Evolutionary conservation across 148 eudicot species (phyloP).

Genomic region (Chenopodium album): DNA sequence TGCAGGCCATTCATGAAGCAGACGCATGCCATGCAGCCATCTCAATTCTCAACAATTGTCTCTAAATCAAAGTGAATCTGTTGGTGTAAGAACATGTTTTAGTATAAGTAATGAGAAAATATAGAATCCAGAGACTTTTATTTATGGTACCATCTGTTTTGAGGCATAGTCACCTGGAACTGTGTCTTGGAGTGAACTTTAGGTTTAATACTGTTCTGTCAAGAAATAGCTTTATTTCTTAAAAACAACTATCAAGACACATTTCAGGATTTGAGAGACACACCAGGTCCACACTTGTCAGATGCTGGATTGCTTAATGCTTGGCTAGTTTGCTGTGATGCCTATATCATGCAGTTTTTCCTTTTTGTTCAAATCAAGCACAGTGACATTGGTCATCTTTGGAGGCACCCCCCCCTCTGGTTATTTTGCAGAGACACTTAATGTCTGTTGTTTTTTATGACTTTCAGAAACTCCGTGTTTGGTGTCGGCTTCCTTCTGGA

Average conservation of each 20-base stretch:
- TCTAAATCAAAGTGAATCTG: neutral
- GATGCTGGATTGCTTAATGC: conserved; percentile 6
- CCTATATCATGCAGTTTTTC: neutral
- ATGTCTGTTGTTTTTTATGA: neutral
- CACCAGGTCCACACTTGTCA: neutral
- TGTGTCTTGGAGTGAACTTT: neutral
- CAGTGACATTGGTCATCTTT: neutral
- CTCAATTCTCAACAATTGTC: too few species aligned
- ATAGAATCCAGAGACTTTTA: neutral
- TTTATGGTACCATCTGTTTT: neutral
- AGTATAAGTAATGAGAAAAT: neutral
- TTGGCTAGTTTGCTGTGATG: neutral
- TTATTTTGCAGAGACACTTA: conserved; percentile 16
- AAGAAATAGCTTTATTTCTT: neutral
- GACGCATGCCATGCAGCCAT: too few species aligned
- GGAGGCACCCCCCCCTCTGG: neutral
- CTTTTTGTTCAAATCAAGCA: neutral
- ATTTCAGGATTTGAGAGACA: neutral
- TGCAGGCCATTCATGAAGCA: neutral
- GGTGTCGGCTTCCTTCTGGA: conserved; percentile 69
- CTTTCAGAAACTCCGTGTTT: conserved; percentile 80
- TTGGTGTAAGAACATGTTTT: neutral
- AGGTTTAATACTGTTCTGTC: neutral
- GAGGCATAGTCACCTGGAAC: neutral
- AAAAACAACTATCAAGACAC: neutral